Conservation (phyloP, 1,139 yeast genomes). For the Pichia sp. region DNA sequence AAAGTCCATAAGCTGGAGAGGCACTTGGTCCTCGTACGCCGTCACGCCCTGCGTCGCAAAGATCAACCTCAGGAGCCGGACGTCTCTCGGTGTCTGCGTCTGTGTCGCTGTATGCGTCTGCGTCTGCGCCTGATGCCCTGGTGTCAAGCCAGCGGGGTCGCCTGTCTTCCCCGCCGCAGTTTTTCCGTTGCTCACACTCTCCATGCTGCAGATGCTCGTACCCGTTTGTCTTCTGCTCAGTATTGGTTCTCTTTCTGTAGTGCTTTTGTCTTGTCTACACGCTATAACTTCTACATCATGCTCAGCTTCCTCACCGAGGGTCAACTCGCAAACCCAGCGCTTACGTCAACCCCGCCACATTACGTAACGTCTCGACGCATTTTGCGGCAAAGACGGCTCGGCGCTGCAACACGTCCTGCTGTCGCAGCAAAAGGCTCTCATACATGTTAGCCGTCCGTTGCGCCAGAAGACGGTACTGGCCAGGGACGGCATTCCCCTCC, state of each 20-base stretch:
- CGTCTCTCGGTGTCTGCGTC: constrained; percentile 66
- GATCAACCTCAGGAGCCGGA: constrained; percentile 79
- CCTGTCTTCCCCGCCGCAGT: neutral
- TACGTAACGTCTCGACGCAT: neutral
- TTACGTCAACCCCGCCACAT: neutral
- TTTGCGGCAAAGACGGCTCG: neutral
- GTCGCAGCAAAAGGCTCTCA: neutral
- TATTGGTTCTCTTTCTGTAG: neutral
- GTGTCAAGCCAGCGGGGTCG: neutral
- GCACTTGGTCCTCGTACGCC: constrained; percentile 91
- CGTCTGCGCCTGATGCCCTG: neutral
- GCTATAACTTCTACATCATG: neutral
- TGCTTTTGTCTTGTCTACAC: too few relatives aligned
- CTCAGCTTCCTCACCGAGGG: too few relatives aligned
- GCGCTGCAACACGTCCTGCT: neutral
- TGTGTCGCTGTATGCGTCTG: neutral
- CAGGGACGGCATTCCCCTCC: too few relatives aligned
- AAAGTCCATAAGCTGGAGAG: constrained; percentile 92
- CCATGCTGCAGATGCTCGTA: neutral
- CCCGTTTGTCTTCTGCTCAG: neutral
- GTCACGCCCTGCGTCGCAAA: constrained; percentile 92
- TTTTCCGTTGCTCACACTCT: neutral
- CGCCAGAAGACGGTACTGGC: too few relatives aligned
- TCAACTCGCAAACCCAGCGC: neutral
- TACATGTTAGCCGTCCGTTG: too few relatives aligned